A percentile compares a stretch with the other conserved stretches of the same genome.
phyloP scores from a whole-genome alignment of 495 filamentous ascomycete genomes.

The Aspergillus sclerotioniger region DNA sequence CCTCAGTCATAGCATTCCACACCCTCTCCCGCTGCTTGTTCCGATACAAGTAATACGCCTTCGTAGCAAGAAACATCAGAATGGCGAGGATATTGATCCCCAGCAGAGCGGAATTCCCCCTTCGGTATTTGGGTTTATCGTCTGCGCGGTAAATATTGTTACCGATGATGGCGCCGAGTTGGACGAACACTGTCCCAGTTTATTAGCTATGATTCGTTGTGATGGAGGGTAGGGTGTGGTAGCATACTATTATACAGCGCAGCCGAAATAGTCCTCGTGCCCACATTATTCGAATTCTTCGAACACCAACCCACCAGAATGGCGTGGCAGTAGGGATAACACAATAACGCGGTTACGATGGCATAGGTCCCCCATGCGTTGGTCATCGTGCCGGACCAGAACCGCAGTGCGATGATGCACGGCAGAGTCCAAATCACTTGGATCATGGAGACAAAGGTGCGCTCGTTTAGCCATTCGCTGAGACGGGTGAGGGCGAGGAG shows the following conservation, averaged over 20 bases:
- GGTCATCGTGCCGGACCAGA: constrained; percentile 34
- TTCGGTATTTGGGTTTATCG: constrained; percentile 49
- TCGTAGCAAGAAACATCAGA: constrained; percentile 28
- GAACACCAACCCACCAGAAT: constrained; percentile 64
- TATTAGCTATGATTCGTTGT: constrained; percentile 6
- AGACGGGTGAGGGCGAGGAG: constrained; percentile 39
- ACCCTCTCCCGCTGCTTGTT: constrained; percentile 29
- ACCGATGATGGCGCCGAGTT: constrained; percentile 48
- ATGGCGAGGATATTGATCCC: constrained; percentile 44
- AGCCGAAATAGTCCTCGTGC: constrained; percentile 59
- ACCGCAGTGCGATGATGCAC: constrained; percentile 47
- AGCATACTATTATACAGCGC: constrained; percentile 49
- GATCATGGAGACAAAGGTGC: constrained; percentile 46
- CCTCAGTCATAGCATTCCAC: constrained; percentile 37
- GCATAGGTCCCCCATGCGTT: constrained; percentile 52
- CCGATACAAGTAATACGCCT: constrained; percentile 35
- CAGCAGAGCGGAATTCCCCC: constrained; percentile 51
- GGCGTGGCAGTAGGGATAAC: constrained; percentile 58
- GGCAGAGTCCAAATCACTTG: constrained; percentile 54
- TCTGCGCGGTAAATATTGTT: constrained; percentile 56
- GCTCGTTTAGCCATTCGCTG: constrained; percentile 43
- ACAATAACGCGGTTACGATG: constrained; percentile 46
- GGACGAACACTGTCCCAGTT: constrained; percentile 33
- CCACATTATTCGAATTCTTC: constrained; percentile 58
- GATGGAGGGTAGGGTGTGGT: too few relatives aligned